Evolutionary conservation across 805 yeast species (phyloP).

Genomic region (Hanseniaspora vineae): DNA sequence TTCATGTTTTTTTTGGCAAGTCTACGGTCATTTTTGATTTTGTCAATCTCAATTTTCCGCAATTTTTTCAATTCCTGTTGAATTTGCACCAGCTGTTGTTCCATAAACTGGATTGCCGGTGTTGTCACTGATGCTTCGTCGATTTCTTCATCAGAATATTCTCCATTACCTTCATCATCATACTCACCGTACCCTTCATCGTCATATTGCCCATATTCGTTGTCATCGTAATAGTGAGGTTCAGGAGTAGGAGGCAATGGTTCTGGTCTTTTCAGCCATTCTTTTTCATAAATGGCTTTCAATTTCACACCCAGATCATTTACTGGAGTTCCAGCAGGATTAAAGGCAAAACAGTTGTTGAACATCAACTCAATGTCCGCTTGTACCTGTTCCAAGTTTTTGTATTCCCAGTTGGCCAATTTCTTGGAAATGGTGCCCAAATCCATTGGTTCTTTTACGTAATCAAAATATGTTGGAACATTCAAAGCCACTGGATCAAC

Average conservation of each 20-base stretch:
- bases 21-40: slow-evolving; percentile 47
- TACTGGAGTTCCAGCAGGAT: slow-evolving; percentile 95
- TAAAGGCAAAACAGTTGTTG: slow-evolving; percentile 79
- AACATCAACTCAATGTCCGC: slow-evolving; percentile 72
- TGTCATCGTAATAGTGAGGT: slow-evolving; percentile 30
- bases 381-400: slow-evolving; percentile 79
- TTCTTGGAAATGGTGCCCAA: slow-evolving; percentile 72
- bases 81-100: slow-evolving; percentile 77
- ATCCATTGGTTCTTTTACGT: slow-evolving; percentile 92
- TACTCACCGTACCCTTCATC: slow-evolving; percentile 25
- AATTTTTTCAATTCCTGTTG: slow-evolving; percentile 70
- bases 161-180: slow-evolving; percentile 24
- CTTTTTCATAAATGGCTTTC: slow-evolving; percentile 73
- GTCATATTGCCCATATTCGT: slow-evolving; percentile 28
- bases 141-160: slow-evolving; percentile 45
- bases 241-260: slow-evolving; percentile 34
- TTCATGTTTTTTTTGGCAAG: slow-evolving; percentile 21
- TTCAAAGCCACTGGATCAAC: slow-evolving; percentile 92
- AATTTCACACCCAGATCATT: slow-evolving; percentile 89
- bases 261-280: slow-evolving; percentile 75
- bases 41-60: slow-evolving; percentile 65
- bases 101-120: slow-evolving; percentile 83
- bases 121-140: slow-evolving; percentile 57
- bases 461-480: slow-evolving; percentile 79
- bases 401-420: slow-evolving; percentile 75